A percentile compares a stretch with the other conserved stretches of the same genome.
Evolutionary conservation across 345 rosid genomes (phyloP).

Genomic region (Populus euphratica): DNA sequence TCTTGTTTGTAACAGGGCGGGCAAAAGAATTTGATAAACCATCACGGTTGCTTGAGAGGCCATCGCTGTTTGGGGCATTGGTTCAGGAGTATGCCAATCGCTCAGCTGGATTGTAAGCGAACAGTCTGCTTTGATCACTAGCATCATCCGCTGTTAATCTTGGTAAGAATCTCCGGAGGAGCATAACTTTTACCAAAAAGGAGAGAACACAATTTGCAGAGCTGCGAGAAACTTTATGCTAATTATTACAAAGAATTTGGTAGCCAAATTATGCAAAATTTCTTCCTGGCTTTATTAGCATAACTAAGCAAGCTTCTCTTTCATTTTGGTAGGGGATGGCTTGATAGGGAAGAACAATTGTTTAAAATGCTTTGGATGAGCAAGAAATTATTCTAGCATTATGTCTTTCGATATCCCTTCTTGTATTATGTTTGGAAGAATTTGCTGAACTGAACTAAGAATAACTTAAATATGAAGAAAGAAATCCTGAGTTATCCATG

Average conservation of each 20-base stretch:
- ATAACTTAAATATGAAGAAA: not conserved
- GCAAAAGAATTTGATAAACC: constrained; percentile 83
- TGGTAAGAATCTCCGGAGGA: not conserved
- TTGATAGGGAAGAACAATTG: not conserved
- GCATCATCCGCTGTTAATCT: not conserved
- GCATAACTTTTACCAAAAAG: not conserved
- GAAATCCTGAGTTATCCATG: not conserved
- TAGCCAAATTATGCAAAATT: not conserved
- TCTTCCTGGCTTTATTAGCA: not conserved
- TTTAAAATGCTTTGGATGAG: not conserved
- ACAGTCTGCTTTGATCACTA: not conserved
- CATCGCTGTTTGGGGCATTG: constrained; percentile 66
- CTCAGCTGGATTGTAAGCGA: constrained; percentile 51
- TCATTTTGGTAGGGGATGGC: not conserved
- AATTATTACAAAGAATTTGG: not conserved
- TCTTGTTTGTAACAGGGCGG: constrained; percentile 38
- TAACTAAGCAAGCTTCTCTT: not conserved
- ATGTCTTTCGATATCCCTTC: not conserved
- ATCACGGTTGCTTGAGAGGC: constrained; percentile 59
- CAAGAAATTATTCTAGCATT: not conserved
- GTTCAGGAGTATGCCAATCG: constrained; percentile 94
- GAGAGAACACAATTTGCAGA: not conserved
- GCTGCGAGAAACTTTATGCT: not conserved
- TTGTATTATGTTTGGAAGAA: not conserved
- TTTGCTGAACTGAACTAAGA: not conserved